These are phyloP conservation scores for Carnegiea gigantea DNA, from an alignment of 179 eudicot genomes.

Conservation along the genomic window DNA sequence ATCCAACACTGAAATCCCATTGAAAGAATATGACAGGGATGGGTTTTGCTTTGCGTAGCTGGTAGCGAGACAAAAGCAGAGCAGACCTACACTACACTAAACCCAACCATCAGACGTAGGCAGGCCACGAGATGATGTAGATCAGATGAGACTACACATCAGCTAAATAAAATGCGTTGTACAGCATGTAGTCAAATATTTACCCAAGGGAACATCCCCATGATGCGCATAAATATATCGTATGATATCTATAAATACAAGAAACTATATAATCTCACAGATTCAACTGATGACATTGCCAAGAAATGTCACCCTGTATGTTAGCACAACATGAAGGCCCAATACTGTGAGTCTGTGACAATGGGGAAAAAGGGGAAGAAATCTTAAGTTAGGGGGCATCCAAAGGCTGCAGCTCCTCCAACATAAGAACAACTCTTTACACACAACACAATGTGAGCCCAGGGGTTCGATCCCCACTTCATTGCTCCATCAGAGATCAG, in stretches of 20 bases:
- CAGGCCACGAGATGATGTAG: too few species aligned
- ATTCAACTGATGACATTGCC: background rate
- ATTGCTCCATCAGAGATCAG: background rate
- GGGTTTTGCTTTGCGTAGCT: too few species aligned
- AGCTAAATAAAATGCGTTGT: too few species aligned
- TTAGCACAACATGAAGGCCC: constrained; percentile 4
- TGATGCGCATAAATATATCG: background rate
- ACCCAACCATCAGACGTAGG: background rate
- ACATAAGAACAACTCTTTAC: constrained; percentile 17
- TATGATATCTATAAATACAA: background rate
- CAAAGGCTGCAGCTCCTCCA: background rate
- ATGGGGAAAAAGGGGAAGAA: background rate
- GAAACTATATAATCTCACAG: background rate
- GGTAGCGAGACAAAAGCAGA: constrained; percentile 17
- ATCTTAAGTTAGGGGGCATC: constrained; percentile 2
- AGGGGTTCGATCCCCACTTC: constrained; percentile 7
- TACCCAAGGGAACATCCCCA: background rate
- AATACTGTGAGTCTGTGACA: background rate
- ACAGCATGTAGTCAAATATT: too few species aligned
- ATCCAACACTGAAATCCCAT: background rate
- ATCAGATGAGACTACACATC: too few species aligned
- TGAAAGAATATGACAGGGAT: too few species aligned
- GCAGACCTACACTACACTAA: background rate
- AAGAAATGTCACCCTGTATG: background rate
- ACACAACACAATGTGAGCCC: background rate